Percentiles rank a stretch among this genome's conserved stretches.
Conservation (phyloP, 805 yeast species). For the Candida nitratophila region DNA sequence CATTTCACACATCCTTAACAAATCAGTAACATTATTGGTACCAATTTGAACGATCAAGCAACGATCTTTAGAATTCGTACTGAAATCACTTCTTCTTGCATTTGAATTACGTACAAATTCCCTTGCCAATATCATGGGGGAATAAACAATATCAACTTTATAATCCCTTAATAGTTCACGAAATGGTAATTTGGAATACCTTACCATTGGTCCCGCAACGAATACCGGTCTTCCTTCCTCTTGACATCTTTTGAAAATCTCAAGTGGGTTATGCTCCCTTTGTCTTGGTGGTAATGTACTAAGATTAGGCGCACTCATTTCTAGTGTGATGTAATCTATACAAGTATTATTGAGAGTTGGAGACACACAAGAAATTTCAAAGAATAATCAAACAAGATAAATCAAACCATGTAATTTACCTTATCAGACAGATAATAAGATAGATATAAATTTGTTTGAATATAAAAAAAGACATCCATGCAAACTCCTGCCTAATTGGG, state of each 20-base stretch:
- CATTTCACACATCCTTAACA: constrained; percentile 79
- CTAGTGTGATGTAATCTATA: not conserved
- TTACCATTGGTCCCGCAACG: constrained; percentile 92
- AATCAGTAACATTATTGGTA: constrained; percentile 73
- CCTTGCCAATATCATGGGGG: constrained; percentile 95
- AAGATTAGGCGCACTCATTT: constrained; percentile 4
- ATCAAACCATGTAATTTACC: no score
- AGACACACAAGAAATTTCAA: no score
- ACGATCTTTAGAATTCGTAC: constrained; percentile 65
- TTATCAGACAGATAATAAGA: no score
- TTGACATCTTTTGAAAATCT: constrained; percentile 41
- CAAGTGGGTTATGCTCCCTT: constrained; percentile 44
- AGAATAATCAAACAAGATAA: no score
- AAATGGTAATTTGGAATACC: constrained; percentile 92
- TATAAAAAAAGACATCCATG: no score
- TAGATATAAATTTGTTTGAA: no score
- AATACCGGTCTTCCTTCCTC: constrained; percentile 47
- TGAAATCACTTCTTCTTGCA: constrained; percentile 80
- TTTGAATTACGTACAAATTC: constrained; percentile 82
- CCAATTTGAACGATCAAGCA: constrained; percentile 88
- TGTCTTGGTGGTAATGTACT: constrained; percentile 23
- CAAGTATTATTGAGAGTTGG: no score
- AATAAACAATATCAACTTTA: constrained; percentile 74
- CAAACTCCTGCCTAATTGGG: not conserved
- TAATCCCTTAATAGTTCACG: constrained; percentile 71